Percentiles rank a stretch among this genome's conserved stretches.
phyloP scores from a whole-genome alignment of 2,329 filamentous ascomycete species.

The Alternaria burnsii region DNA sequence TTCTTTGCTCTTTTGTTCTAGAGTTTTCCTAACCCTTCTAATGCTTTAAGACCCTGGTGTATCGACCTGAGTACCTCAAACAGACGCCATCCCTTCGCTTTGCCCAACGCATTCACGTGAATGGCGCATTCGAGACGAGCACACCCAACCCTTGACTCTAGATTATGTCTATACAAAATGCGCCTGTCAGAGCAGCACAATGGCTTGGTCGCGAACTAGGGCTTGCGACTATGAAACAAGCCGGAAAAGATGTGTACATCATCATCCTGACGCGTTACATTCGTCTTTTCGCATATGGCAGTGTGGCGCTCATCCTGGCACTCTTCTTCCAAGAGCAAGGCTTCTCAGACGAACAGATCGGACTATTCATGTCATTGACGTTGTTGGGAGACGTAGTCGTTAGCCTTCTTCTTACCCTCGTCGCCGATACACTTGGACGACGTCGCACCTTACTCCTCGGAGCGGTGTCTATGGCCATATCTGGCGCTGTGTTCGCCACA shows the following conservation, averaged over 20 bases:
- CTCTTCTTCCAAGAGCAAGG: conserved; percentile 47
- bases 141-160: not conserved
- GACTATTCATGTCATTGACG: conserved; percentile 53
- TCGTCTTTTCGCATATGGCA: conserved; percentile 50
- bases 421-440: conserved; percentile 49
- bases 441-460: conserved; percentile 46
- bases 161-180: conserved; percentile 24
- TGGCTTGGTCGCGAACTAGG: conserved; percentile 44
- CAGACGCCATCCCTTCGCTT: not conserved
- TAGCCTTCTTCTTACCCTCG: conserved; percentile 48
- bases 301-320: conserved; percentile 48
- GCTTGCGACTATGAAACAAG: conserved; percentile 37
- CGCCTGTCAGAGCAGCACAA: conserved; percentile 14
- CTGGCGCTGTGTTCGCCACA: conserved; percentile 48
- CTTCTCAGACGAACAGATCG: conserved; percentile 49
- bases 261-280: conserved; percentile 49
- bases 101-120: conserved; percentile 1
- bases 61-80: not conserved
- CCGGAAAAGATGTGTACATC: conserved; percentile 44
- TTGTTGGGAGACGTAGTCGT: conserved; percentile 50
- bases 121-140: conserved; percentile 4
- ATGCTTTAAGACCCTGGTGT: not conserved
- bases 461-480: conserved; percentile 45
- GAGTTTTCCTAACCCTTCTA: not conserved
- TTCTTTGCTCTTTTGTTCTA: not conserved